These are phyloP conservation scores for Xylaria arbuscula DNA, from an alignment of 2,329 filamentous ascomycete species.

Conservation along the genomic window DNA sequence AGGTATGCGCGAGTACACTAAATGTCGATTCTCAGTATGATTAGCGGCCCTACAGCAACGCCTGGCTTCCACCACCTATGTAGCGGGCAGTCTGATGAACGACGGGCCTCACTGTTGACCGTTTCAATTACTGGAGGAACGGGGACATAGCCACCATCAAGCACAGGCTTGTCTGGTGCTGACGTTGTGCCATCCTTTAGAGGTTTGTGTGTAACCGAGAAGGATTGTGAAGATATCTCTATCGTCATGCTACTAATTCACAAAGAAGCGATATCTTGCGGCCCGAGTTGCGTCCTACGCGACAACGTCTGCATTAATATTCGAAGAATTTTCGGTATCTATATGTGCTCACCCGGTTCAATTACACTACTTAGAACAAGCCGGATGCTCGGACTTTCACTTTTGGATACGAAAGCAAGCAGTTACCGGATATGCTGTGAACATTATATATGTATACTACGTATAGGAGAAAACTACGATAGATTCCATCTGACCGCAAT, in stretches of 20 bases:
- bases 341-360: constrained; percentile 15
- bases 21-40: background rate
- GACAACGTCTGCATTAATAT: constrained; percentile 23
- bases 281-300: constrained; percentile 6
- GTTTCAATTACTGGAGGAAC: constrained; percentile 1
- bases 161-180: constrained; percentile 10
- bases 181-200: constrained; percentile 1
- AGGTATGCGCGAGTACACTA: background rate
- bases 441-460: background rate
- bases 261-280: constrained; percentile 8
- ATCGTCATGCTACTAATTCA: background rate
- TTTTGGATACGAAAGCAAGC: constrained; percentile 24
- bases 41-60: constrained; percentile 9
- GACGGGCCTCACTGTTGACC: background rate
- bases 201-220: constrained; percentile 1
- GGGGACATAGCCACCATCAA: background rate
- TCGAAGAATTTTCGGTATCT: constrained; percentile 27
- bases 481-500: background rate
- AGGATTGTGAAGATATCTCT: background rate
- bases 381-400: constrained; percentile 29
- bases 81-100: constrained; percentile 5
- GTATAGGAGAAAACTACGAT: too few species aligned
- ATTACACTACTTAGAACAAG: background rate
- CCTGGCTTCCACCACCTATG: background rate
- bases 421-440: constrained; percentile 11